Evolutionary conservation across 139 green algal genomes (phyloP).

Genomic region (Tetraselmis striata): DNA sequence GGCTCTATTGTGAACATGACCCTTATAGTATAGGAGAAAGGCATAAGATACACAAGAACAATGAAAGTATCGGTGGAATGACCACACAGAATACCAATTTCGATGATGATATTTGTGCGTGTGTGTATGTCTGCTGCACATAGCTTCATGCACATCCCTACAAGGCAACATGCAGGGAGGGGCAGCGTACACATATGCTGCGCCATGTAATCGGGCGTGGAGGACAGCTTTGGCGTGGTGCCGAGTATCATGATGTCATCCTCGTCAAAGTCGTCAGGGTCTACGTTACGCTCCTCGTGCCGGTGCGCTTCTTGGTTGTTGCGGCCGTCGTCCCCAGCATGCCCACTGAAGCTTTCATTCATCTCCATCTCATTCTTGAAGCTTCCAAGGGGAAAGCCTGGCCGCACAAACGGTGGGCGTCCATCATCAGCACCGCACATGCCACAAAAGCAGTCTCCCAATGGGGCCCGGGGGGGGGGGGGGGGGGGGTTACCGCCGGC

Average conservation of each 20-base stretch:
- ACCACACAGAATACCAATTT: too few species aligned
- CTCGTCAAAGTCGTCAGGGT: conserved; percentile 42
- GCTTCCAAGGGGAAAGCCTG: conserved; percentile 8
- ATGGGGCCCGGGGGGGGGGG: not conserved
- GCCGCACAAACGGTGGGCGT: too few species aligned
- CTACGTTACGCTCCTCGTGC: conserved; percentile 10
- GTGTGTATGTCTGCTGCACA: not conserved
- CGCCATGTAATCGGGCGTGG: conserved; percentile 1
- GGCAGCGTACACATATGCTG: not conserved
- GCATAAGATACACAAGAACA: too few species aligned
- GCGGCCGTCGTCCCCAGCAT: not conserved
- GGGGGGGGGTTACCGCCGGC: conserved; percentile 20
- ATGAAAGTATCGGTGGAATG: too few species aligned
- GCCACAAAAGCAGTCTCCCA: not conserved
- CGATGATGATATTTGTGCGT: not conserved
- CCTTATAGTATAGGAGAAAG: too few species aligned
- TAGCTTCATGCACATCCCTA: too few species aligned
- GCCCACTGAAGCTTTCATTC: not conserved
- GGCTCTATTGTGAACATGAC: too few species aligned
- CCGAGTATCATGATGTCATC: conserved; percentile 76
- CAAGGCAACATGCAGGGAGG: not conserved
- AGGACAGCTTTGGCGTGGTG: conserved; percentile 44
- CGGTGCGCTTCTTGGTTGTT: not conserved
- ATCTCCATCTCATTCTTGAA: conserved; percentile 12
- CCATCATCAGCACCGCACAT: too few species aligned